These are phyloP conservation scores for Fonsecaea monophora DNA, from an alignment of 2,329 filamentous ascomycete species.

Conservation along the genomic window DNA sequence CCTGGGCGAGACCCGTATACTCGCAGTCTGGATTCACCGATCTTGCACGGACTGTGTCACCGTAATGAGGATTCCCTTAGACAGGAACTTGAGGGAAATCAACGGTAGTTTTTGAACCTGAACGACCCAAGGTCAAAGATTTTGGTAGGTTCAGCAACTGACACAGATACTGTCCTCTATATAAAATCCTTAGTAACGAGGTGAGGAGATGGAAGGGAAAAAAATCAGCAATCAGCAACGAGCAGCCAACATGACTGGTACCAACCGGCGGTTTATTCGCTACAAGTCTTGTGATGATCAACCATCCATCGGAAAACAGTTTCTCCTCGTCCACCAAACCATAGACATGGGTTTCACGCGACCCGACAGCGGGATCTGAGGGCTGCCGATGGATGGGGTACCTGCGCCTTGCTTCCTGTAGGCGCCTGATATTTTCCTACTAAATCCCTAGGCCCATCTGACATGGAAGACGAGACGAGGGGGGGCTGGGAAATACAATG, in stretches of 20 bases:
- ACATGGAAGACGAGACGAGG: conserved; percentile 18
- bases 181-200: conserved; percentile 2
- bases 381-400: conserved; percentile 11
- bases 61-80: conserved; percentile 11
- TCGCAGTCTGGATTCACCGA: conserved; percentile 19
- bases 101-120: not conserved
- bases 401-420: conserved; percentile 20
- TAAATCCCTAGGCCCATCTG: conserved; percentile 16
- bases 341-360: conserved; percentile 5
- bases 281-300: conserved; percentile 22
- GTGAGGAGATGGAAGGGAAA: conserved; percentile 1
- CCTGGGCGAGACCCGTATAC: conserved; percentile 24
- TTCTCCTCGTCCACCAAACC: conserved; percentile 1
- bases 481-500: conserved; percentile 12
- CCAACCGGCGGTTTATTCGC: conserved; percentile 21
- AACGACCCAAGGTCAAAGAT: not conserved
- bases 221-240: conserved; percentile 9
- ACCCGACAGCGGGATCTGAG: conserved; percentile 8
- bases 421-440: conserved; percentile 22
- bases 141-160: not conserved
- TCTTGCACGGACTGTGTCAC: conserved; percentile 22
- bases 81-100: not conserved
- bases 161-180: not conserved
- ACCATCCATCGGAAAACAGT: conserved; percentile 10
- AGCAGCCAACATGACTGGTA: not conserved